A percentile compares a stretch with the other conserved stretches of the same genome.
Evolutionary conservation across 2,329 filamentous ascomycete genomes (phyloP).

Genomic region (Phialocephala subalpina): DNA sequence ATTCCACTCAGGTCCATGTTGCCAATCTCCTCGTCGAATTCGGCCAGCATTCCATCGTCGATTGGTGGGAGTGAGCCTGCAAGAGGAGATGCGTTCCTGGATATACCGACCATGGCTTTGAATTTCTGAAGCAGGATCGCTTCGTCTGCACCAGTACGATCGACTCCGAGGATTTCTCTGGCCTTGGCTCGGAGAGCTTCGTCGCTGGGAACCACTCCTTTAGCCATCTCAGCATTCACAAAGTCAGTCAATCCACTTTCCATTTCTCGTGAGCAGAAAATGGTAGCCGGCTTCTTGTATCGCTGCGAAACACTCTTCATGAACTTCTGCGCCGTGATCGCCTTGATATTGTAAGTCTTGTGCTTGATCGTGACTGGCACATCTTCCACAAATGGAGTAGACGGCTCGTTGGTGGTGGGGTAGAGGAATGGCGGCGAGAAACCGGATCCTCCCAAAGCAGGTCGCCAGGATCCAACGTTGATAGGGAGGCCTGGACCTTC

Average conservation of each 20-base stretch:
- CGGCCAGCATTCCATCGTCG: slow-evolving; percentile 34
- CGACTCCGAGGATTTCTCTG: slow-evolving; percentile 55
- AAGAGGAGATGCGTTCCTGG: background rate
- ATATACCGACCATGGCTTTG: slow-evolving; percentile 37
- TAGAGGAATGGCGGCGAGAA: slow-evolving; percentile 63
- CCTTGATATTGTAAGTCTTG: slow-evolving; percentile 53
- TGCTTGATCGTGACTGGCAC: slow-evolving; percentile 37
- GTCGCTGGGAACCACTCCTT: slow-evolving; percentile 56
- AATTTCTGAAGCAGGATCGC: slow-evolving; percentile 60
- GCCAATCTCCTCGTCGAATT: slow-evolving; percentile 32
- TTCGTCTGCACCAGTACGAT: slow-evolving; percentile 63
- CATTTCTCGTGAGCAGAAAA: slow-evolving; percentile 67
- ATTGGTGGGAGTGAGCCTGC: slow-evolving; percentile 7
- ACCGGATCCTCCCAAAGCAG: slow-evolving; percentile 59
- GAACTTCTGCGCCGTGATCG: slow-evolving; percentile 56
- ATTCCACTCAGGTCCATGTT: slow-evolving; percentile 26
- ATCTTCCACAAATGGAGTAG: slow-evolving; percentile 46
- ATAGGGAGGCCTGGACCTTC: slow-evolving; percentile 58
- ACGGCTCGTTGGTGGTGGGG: slow-evolving; percentile 49
- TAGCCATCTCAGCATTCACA: slow-evolving; percentile 51
- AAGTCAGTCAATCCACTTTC: slow-evolving; percentile 61
- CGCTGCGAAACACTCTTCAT: slow-evolving; percentile 53
- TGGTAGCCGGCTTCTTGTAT: slow-evolving; percentile 54
- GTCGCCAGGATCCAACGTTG: slow-evolving; percentile 52
- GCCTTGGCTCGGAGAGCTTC: slow-evolving; percentile 55